Base-by-base conservation (phyloP, 768 basidiomycete genomes). In the Mycena belliarum region DNA sequence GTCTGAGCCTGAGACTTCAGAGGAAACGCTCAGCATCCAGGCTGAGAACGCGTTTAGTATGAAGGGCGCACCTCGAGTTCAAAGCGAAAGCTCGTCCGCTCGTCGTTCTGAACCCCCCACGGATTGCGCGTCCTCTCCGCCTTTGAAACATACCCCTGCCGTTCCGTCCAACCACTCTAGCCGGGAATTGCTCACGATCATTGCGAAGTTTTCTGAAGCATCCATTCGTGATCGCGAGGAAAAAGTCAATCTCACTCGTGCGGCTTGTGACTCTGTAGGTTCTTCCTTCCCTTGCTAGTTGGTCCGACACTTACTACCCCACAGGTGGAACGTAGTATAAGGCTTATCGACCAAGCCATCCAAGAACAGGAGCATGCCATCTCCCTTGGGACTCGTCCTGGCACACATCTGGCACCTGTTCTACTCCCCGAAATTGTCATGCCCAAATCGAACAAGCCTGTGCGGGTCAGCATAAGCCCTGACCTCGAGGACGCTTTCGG, bases 301-400 rank as follows among this genome's bases (percentile, higher is more conserved):
- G 38, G 48, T 55, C 50, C 49, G 10, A 20, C 41, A 33, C 20
- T 49, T 12, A 63, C 28, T 53, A 20, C 23, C 55, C 57, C 18
- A 44, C 53, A 94, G 92, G 82, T 93, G 14, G 88, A 93, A 61
- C 80, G 92, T 33, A 90, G 93, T 66, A 85, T 90, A 26, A 84
- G 87, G 23, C 78, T 89, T 38, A 75, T 95, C 23, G 91, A 94
- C 63, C 84, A 90, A 64, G 86, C 81, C n/a, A 82, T 88, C 54
- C 79, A 80, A 47, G 81, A 84, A 58, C 81, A 84, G 64, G 82
- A 86, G 65, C 76, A 79, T 29, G 73, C 79, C 18, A 78, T 86
- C 44, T 76, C 79, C 12, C 73, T 83, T 20, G 72, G 73, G 33
- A 63, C 71, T 24, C 72, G 71, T 18, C 63, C 73, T 23, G 70